Evolutionary conservation across 2,329 filamentous ascomycete species (phyloP).

Genomic region (Xylariales sp.): DNA sequence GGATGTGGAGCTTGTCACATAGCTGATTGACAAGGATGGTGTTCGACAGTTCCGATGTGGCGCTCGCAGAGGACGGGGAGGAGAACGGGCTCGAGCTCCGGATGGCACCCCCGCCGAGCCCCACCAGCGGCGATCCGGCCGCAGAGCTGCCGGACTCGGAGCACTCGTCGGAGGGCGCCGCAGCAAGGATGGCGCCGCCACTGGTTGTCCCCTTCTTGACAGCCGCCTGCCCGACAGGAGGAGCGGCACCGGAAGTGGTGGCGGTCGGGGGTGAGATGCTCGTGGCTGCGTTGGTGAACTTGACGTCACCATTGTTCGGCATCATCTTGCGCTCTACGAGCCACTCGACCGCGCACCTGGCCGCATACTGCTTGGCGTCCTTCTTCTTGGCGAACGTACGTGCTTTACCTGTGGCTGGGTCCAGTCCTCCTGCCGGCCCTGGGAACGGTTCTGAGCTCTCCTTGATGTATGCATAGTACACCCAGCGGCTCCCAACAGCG

Average conservation of each 20-base stretch:
- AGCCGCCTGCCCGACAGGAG: neutral
- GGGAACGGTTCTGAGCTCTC: conserved; percentile 16
- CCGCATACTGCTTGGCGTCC: conserved; percentile 50
- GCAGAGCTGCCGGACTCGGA: neutral
- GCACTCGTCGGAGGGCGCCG: neutral
- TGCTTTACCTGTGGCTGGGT: conserved; percentile 14
- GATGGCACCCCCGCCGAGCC: too few relatives aligned
- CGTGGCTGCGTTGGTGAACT: conserved; percentile 14
- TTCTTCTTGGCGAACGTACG: conserved; percentile 44
- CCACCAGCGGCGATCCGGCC: neutral
- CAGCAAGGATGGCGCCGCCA: neutral
- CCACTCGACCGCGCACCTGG: conserved; percentile 41
- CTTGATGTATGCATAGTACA: conserved; percentile 17
- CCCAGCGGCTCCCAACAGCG: conserved; percentile 15
- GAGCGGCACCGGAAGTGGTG: conserved; percentile 2
- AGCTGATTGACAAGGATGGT: neutral
- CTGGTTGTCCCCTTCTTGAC: neutral
- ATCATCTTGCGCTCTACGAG: conserved; percentile 26
- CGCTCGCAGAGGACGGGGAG: neutral
- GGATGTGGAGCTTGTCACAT: neutral
- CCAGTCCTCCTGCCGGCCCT: conserved; percentile 24
- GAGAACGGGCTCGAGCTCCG: too few relatives aligned
- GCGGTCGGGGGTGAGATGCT: too few relatives aligned
- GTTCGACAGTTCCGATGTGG: neutral
- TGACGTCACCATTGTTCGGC: conserved; percentile 14